phyloP scores from a whole-genome alignment of 208 protist genomes.

The Trypanosoma mega region DNA sequence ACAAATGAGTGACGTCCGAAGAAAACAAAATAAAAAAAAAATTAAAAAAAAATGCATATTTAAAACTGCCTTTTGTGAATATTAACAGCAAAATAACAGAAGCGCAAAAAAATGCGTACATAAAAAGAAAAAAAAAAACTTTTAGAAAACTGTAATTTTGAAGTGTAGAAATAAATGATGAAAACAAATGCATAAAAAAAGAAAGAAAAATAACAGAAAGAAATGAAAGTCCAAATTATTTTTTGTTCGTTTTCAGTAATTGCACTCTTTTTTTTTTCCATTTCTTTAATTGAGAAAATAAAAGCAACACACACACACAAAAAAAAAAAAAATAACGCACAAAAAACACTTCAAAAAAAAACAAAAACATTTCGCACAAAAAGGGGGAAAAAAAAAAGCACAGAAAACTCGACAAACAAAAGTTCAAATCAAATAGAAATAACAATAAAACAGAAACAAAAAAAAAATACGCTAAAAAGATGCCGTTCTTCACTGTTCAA shows the following conservation, averaged over 20 bases:
- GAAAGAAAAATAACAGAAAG: conserved; percentile 1
- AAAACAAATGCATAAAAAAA: conserved; percentile 21
- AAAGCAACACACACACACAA: background rate
- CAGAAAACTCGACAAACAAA: background rate
- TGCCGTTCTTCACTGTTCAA: too few relatives aligned
- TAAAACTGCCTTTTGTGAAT: background rate
- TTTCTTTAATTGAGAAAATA: background rate
- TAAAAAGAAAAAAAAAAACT: conserved; percentile 12
- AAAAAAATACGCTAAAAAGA: too few relatives aligned
- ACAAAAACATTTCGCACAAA: background rate
- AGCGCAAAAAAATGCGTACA: conserved; percentile 3
- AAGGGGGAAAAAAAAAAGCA: background rate
- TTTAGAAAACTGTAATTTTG: conserved; percentile 1
- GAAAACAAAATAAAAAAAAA: conserved; percentile 12
- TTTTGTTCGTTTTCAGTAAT: background rate
- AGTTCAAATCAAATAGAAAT: background rate
- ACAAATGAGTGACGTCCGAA: too few relatives aligned
- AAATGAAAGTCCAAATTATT: background rate
- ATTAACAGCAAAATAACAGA: background rate
- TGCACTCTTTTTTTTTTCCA: background rate
- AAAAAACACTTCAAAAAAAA: background rate
- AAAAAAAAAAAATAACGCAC: conserved; percentile 6
- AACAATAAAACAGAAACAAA: too few relatives aligned
- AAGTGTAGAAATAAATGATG: conserved; percentile 2
- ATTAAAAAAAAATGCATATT: conserved; percentile 9